Evolutionary conservation across 2,329 filamentous ascomycete genomes (phyloP), one percentile per base, ranked within the genome.

Genomic region (Scopulariopsis brevicaulis): DNA sequence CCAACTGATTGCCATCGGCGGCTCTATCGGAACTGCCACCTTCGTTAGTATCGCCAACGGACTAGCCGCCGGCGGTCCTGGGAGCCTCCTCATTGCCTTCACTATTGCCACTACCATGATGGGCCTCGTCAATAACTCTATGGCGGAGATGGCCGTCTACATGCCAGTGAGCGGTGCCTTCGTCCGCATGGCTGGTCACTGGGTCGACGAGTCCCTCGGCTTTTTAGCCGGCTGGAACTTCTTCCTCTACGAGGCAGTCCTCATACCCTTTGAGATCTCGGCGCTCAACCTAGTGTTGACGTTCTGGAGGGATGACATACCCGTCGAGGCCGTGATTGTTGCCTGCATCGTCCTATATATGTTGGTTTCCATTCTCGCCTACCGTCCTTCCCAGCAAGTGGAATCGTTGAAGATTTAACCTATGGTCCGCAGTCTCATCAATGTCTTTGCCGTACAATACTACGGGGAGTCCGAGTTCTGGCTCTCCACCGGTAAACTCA

Each of bases 111-210:
- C 37, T 61, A 83, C 51, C 84, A 86, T 66, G 12, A 25, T 32
- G 58, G 18, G 57, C 63, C 80, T 74, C 73, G 37, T 66, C 72
- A n/a, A 43, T n/a, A 10, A 15, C 40, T n/a, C 18, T 43, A 15
- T 10, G 40, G 11, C 11, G 18, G 87, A 90, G 68, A 89, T 90
- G 86, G 86, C 89, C 8, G 87, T 85, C 0, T 89, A 87, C 62
- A 73, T 89, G 2, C 87, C 88, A 8, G 87, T 91, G 57, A 89
- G 86, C 0, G 89, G 86, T 48, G 86, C 87, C 0, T 91, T 92
- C 68, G 87, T 91, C 66, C 83, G 85, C 28, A 89, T 91, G 64
- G 87, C 87, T 4, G 86, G 86, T 15, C 80, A 85, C 53, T 90
- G 83, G 63, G 86, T 90, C 34, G 87, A 90, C 63, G 85, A 89